Conservation (phyloP, 371 early-diverging fungal genomes). For the Lichtheimia corymbifera region DNA sequence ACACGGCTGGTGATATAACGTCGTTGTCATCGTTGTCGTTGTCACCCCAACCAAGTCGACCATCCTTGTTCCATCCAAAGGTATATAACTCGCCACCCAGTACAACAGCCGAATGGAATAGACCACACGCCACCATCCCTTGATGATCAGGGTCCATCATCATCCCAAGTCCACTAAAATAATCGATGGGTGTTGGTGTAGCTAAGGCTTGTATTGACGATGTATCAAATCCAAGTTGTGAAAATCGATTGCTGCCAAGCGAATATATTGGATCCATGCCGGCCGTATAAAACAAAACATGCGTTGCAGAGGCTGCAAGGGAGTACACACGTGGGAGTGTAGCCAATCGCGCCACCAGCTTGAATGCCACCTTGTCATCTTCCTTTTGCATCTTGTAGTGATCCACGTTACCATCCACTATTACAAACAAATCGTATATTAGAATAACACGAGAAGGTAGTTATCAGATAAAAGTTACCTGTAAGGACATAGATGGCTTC, state of each 20-base stretch:
- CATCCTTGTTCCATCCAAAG: conserved; percentile 41
- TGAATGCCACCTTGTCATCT: neutral
- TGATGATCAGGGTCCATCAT: neutral
- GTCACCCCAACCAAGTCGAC: conserved; percentile 33
- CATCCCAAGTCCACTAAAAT: conserved; percentile 42
- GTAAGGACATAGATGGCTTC: conserved; percentile 17
- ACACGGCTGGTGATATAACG: conserved; percentile 19
- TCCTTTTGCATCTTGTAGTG: conserved; percentile 2
- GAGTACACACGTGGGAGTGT: conserved; percentile 9
- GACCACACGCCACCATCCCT: conserved; percentile 24
- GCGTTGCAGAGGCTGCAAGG: conserved; percentile 26
- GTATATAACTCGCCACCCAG: conserved; percentile 39
- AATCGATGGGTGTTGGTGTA: conserved; percentile 20
- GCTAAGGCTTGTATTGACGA: conserved; percentile 11
- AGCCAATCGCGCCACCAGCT: neutral
- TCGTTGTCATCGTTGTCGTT: conserved; percentile 15
- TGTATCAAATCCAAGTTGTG: conserved; percentile 35
- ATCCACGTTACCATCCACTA: neutral
- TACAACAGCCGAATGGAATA: conserved; percentile 42
- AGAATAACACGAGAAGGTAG: neutral
- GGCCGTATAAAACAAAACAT: conserved; percentile 26
- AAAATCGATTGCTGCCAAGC: conserved; percentile 41
- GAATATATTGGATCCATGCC: conserved; percentile 27
- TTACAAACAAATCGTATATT: no score
- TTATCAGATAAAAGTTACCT: conserved; percentile 7